A percentile compares a stretch with the other conserved stretches of the same genome.
Conservation (phyloP, 176 grass and related monocot genomes). For the Areca catechu region DNA sequence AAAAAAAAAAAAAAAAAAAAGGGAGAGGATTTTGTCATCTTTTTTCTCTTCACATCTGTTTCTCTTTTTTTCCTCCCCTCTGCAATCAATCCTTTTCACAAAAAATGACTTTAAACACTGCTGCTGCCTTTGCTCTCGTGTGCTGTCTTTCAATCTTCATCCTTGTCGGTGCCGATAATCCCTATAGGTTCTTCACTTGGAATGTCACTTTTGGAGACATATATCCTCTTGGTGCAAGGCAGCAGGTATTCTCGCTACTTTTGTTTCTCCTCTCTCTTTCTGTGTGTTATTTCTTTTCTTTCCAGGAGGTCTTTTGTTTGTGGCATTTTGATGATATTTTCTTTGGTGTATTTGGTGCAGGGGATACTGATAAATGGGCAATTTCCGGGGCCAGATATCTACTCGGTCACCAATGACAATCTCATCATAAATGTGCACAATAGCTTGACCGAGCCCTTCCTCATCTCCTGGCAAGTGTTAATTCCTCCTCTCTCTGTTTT, state of each 20-base stretch:
- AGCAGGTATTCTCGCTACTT: conserved; percentile 28
- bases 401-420: conserved; percentile 60
- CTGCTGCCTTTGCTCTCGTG: not conserved
- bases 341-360: conserved; percentile 9
- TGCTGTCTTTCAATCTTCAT: conserved; percentile 8
- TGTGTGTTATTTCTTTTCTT: not conserved
- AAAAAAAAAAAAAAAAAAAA: no score
- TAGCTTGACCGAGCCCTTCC: conserved; percentile 46
- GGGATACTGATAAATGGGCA: conserved; percentile 73
- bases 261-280: not conserved
- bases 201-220: conserved; percentile 42
- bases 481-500: no score
- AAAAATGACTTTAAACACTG: not conserved
- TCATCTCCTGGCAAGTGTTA: conserved; percentile 57
- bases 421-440: conserved; percentile 63
- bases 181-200: conserved; percentile 58
- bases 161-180: conserved; percentile 24
- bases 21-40: no score
- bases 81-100: no score
- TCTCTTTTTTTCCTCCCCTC: no score
- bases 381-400: conserved; percentile 71
- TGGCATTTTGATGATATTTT: not conserved
- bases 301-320: not conserved
- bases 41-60: no score
- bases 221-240: conserved; percentile 38